Conservation (phyloP, 306 rosid genomes). For the Pyrus betulifolia region DNA sequence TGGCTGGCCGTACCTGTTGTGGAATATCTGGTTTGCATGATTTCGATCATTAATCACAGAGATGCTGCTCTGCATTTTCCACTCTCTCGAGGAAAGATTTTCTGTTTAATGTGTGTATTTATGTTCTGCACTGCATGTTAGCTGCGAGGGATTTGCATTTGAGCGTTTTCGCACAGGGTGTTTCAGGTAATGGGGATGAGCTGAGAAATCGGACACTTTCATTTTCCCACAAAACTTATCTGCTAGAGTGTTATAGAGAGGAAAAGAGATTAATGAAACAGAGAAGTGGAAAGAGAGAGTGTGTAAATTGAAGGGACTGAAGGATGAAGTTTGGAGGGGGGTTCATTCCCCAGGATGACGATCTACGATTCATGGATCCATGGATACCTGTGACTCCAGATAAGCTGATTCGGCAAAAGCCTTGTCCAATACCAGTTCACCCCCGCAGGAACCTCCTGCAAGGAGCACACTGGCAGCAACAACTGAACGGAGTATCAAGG, state of each 20-base stretch:
- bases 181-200: neutral
- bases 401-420: slow-evolving; percentile 29
- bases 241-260: neutral
- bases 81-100: neutral
- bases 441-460: slow-evolving; percentile 20
- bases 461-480: slow-evolving; percentile 24
- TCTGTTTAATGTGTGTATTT: neutral
- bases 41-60: neutral
- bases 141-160: neutral
- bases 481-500: slow-evolving; percentile 15
- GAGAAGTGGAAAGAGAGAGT: neutral
- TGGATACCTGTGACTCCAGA: slow-evolving; percentile 52
- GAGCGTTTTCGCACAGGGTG: neutral
- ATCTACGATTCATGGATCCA: slow-evolving; percentile 18
- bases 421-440: slow-evolving; percentile 13
- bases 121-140: neutral
- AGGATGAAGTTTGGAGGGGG: slow-evolving; percentile 37
- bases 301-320: slow-evolving; percentile 21
- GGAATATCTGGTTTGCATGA: neutral
- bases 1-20: slow-evolving; percentile 16
- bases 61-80: neutral
- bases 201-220: neutral
- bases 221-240: neutral
- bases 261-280: neutral
- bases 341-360: slow-evolving; percentile 23